Base-by-base conservation (phyloP, 164 flowering plant genomes). In the Cinnamomum chago region DNA sequence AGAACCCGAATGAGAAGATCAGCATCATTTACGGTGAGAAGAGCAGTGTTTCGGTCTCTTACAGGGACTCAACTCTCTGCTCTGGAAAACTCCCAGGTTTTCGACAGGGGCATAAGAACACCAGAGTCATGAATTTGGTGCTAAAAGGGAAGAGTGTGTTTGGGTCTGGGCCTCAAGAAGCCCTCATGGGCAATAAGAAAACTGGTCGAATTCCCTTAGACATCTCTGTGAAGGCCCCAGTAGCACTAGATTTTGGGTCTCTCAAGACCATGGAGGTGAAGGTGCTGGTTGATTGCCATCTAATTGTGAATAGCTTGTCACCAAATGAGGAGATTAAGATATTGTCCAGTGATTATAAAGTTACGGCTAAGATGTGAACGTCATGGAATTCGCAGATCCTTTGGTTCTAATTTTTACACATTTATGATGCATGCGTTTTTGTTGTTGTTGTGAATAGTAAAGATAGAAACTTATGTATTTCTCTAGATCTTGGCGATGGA, bases 121-220 rank as follows among this genome's bases (percentile, higher is more conserved):
- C 68, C 14, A 85, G 86, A 1, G 30, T 81, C 9, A 72, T 89
- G 55, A 67, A 79, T 0, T 70, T 90, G 24, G 65, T 55, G 7
- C 25, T 88, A 74, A 75, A 71, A 27, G 97, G 97, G 40, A 83
- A 82, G 64, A 82, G 83, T 33, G 77, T 72, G 55, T 82, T 86
- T 18, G 94, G 89, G 47, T 79, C 88, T 1, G 89, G 85, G 5
- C 82, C 89, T n/a, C 91, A 89, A n/a, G 78, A 71, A 22, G 85
- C 87, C 0, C 71, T 87, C 1, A 68, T 77, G 72, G 74, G 82
- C 2, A 82, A 79, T 70, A 17, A 72, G 72, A n/a, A 84, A 0
- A 75, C 51, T 0, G 86, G 84, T 69, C 84, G 65, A 64, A 78
- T 90, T 28, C 93, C 92, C 0, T 73, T 91, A 79, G 60, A 73